A percentile compares a stretch with the other conserved stretches of the same genome.
Evolutionary conservation across 2,329 filamentous ascomycete species (phyloP).

Genomic region (Chaetoscypha palmicola): DNA sequence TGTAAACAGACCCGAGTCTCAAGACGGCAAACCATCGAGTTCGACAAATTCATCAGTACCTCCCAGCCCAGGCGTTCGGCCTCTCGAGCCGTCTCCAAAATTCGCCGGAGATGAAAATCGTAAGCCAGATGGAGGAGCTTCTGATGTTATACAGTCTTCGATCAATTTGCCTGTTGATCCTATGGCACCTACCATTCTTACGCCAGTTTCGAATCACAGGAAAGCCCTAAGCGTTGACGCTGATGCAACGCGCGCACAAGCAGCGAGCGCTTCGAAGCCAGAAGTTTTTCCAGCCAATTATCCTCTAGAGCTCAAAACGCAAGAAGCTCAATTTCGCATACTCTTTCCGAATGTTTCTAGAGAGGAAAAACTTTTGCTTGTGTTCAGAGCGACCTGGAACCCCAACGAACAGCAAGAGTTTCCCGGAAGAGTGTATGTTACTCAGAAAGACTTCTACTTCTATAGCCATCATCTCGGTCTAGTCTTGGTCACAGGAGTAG

Average conservation of each 20-base stretch:
- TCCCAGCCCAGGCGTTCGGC: constrained; percentile 21
- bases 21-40: constrained; percentile 36
- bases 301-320: constrained; percentile 71
- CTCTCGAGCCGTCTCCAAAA: constrained; percentile 24
- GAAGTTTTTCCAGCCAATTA: constrained; percentile 65
- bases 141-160: constrained; percentile 15
- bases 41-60: constrained; percentile 19
- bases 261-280: constrained; percentile 16
- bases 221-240: constrained; percentile 27
- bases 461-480: constrained; percentile 93
- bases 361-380: constrained; percentile 78
- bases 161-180: constrained; percentile 23
- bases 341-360: constrained; percentile 75
- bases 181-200: constrained; percentile 5
- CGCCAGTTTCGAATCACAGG: constrained; percentile 19
- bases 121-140: constrained; percentile 21
- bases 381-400: constrained; percentile 86
- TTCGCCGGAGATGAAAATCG: constrained; percentile 24
- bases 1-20: constrained; percentile 52
- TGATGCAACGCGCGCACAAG: constrained; percentile 33
- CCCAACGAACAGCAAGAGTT: constrained; percentile 71
- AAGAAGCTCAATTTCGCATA: constrained; percentile 88
- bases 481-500: constrained; percentile 73
- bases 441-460: constrained; percentile 82
- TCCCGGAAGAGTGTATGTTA: constrained; percentile 80